Evolutionary conservation across 2,329 filamentous ascomycete species (phyloP).

Genomic region (Hypoxylon sp.): DNA sequence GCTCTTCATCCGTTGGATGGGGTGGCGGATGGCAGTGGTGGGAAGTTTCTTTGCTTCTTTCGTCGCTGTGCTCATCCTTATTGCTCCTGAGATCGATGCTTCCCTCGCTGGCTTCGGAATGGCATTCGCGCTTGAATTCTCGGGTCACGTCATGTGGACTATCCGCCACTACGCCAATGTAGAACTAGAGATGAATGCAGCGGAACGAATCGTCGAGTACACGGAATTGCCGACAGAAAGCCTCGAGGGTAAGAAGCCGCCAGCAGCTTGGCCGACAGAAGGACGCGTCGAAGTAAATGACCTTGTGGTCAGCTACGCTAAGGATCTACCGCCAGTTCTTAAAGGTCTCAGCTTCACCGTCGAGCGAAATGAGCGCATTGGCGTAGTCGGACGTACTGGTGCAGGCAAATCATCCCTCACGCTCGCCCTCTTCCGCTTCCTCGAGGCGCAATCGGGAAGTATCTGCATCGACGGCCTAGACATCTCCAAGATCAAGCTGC

Average conservation of each 20-base stretch:
- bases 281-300: slow-evolving; percentile 81
- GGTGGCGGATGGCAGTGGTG: slow-evolving; percentile 78
- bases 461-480: slow-evolving; percentile 82
- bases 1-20: slow-evolving; percentile 84
- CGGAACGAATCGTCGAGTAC: slow-evolving; percentile 83
- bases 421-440: slow-evolving; percentile 82
- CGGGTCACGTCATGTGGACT: slow-evolving; percentile 62
- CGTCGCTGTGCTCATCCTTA: slow-evolving; percentile 75
- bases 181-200: slow-evolving; percentile 84
- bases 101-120: slow-evolving; percentile 82
- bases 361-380: slow-evolving; percentile 76
- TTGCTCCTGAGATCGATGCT: slow-evolving; percentile 73
- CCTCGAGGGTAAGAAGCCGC: slow-evolving; percentile 71
- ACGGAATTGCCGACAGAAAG: slow-evolving; percentile 77
- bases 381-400: slow-evolving; percentile 84
- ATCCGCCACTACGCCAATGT: slow-evolving; percentile 78
- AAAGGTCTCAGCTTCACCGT: slow-evolving; percentile 78
- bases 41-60: slow-evolving; percentile 77
- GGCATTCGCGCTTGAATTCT: slow-evolving; percentile 80
- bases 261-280: slow-evolving; percentile 81
- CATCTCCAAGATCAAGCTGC: slow-evolving; percentile 78
- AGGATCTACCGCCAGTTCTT: slow-evolving; percentile 78
- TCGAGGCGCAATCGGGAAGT: slow-evolving; percentile 76
- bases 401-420: slow-evolving; percentile 84
- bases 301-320: slow-evolving; percentile 79